Evolutionary conservation across 2,329 filamentous ascomycete species (phyloP).

Genomic region (Colletotrichum sp.): DNA sequence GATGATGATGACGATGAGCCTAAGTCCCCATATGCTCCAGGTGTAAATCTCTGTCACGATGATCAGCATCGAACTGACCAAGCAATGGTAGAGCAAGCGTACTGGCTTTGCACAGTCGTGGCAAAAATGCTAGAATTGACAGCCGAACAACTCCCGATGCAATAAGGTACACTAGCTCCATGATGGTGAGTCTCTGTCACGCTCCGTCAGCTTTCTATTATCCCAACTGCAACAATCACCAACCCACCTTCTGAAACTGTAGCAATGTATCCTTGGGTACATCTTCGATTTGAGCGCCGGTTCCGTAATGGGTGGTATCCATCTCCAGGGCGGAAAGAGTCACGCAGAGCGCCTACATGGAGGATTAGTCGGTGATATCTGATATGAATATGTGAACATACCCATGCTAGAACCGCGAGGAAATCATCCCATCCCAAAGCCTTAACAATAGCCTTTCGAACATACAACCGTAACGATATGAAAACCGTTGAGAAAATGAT

Average conservation of each 20-base stretch:
- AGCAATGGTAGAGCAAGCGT: not conserved
- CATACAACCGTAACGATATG: not conserved
- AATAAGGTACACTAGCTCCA: conserved; percentile 31
- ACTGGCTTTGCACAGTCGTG: conserved; percentile 38
- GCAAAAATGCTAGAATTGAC: conserved; percentile 37
- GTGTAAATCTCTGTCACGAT: not conserved
- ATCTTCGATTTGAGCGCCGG: conserved; percentile 6
- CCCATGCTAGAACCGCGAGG: conserved; percentile 3
- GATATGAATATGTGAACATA: not conserved
- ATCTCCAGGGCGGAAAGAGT: conserved; percentile 11
- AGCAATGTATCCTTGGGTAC: not conserved
- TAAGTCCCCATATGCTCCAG: conserved; percentile 14
- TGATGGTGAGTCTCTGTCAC: not conserved
- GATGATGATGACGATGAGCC: conserved; percentile 17
- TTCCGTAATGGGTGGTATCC: conserved; percentile 10
- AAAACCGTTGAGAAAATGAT: conserved; percentile 13
- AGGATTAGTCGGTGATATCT: not conserved
- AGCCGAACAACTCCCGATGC: conserved; percentile 34
- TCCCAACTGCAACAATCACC: no score
- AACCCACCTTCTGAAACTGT: conserved; percentile 2
- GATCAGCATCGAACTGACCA: not conserved
- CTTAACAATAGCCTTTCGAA: conserved; percentile 1
- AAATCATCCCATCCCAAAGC: conserved; percentile 14
- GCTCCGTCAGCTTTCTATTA: not conserved
- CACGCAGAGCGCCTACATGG: not conserved